Base-by-base conservation (phyloP, 768 basidiomycete species). In the Neoboletus brunneissimus region DNA sequence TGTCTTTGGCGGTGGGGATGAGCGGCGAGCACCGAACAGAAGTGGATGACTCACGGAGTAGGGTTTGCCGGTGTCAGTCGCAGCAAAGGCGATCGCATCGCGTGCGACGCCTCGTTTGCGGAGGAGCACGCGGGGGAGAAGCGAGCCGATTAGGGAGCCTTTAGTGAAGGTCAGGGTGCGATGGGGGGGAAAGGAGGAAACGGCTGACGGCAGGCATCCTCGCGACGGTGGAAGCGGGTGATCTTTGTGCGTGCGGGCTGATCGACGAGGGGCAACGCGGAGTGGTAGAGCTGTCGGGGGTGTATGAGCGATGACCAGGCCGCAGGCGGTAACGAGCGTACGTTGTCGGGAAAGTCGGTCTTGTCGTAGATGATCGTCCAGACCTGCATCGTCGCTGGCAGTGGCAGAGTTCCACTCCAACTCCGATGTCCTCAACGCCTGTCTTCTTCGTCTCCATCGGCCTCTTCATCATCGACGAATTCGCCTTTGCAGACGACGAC, bases 381-480 rank as follows among this genome's bases (percentile, higher is more conserved):
- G 42, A 79, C 75, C 44, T 79, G 74, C 78, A 79, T 78, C 60
- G 59, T 64, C 32, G 51, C n/a, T n/a, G n/a, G n/a, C 51, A 41
- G 45, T 61, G n/a, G n/a, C 46, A 54, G 62, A 59, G 56, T 57
- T 25, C 37, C 60, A 54, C 48, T 62, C 34, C 42, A 56, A 68
- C 66, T 71, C 64, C 63, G 50, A 59, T 64, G 49, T 29, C 66
- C 31, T 37, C 35, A 37, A 37, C 35, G 4, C 23, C 23, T 18
- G 11, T 23, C 18, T 60, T 70, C 40, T 86, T 91, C 46, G 83
- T 81, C 20, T 84, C 86, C n/a, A 76, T 94, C 27, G 94, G 93
- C 8, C 84, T 94, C 83, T 95, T 95, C 75, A 94, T 97, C 64
- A 81, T 95, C 63, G 94, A 97, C 70, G 80, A 87, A 4, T 88